Conservation (phyloP, 345 rosid genomes). For the Brassica napus region DNA sequence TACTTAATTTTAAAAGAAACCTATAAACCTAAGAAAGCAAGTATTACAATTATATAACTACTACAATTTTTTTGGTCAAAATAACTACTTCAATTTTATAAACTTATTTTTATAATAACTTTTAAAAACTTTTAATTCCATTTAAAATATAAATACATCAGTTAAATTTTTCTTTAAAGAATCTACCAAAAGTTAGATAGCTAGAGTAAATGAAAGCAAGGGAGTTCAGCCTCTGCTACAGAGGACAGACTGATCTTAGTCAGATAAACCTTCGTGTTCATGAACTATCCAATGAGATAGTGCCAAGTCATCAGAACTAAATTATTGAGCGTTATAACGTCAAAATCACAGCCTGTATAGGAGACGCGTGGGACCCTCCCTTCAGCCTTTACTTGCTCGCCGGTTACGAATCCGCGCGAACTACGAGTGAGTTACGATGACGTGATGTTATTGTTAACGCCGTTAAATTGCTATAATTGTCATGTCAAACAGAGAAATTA, state of each 20-base stretch:
- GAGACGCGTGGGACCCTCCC: slow-evolving; percentile 23
- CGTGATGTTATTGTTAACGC: slow-evolving; percentile 31
- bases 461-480: slow-evolving; percentile 34
- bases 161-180: not conserved
- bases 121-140: not conserved
- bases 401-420: slow-evolving; percentile 39
- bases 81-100: not conserved
- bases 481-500: slow-evolving; percentile 16
- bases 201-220: not conserved
- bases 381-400: slow-evolving; percentile 5
- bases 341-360: slow-evolving; percentile 29
- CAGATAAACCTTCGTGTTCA: slow-evolving; percentile 11
- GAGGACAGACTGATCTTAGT: slow-evolving; percentile 8
- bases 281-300: not conserved
- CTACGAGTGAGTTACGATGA: slow-evolving; percentile 17
- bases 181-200: not conserved
- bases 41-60: not conserved
- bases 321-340: slow-evolving; percentile 20
- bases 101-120: not conserved
- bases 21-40: not conserved
- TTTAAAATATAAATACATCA: not conserved
- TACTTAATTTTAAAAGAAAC: not conserved
- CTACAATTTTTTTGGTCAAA: no score
- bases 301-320: slow-evolving; percentile 10
- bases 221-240: not conserved